Evolutionary conservation across 108 stramenopile species (phyloP).

Genomic region (Mayamaea pseudoterrestris): DNA sequence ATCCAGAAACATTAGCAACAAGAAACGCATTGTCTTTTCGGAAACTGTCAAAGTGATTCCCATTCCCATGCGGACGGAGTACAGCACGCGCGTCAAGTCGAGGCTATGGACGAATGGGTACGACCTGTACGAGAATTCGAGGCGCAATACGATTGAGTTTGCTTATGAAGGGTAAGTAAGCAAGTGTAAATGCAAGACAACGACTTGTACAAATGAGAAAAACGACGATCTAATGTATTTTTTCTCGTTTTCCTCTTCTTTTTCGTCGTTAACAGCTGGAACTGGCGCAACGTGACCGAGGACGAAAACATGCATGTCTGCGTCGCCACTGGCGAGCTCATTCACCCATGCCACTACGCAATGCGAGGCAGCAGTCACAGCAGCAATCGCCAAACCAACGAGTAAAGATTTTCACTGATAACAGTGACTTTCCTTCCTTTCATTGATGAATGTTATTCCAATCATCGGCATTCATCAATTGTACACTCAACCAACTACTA

Average conservation of each 20-base stretch:
- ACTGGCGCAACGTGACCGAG: constrained; percentile 55
- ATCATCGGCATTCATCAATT: too few relatives aligned
- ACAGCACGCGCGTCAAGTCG: constrained; percentile 36
- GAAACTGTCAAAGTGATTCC: constrained; percentile 48
- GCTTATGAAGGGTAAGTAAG: constrained; percentile 41
- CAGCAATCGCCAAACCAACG: too few relatives aligned
- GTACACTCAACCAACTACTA: too few relatives aligned
- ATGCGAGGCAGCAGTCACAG: too few relatives aligned
- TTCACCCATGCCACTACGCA: constrained; percentile 66
- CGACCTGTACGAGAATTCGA: constrained; percentile 48
- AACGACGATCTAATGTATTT: not conserved
- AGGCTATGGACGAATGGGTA: constrained; percentile 47
- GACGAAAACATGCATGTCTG: constrained; percentile 56
- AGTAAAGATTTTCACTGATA: too few relatives aligned
- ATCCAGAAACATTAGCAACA: too few relatives aligned
- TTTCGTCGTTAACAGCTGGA: constrained; percentile 24
- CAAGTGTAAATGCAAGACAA: not conserved
- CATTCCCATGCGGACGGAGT: constrained; percentile 63
- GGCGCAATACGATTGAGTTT: constrained; percentile 62
- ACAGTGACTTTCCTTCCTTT: too few relatives aligned
- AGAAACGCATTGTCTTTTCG: too few relatives aligned
- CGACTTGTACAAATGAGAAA: not conserved
- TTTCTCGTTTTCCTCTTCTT: not conserved
- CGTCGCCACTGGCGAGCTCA: constrained; percentile 31
- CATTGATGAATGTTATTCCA: too few relatives aligned